Evolutionary conservation across 805 yeast species (phyloP).

Genomic region (Cyberlindnera xishuangbannaensis): DNA sequence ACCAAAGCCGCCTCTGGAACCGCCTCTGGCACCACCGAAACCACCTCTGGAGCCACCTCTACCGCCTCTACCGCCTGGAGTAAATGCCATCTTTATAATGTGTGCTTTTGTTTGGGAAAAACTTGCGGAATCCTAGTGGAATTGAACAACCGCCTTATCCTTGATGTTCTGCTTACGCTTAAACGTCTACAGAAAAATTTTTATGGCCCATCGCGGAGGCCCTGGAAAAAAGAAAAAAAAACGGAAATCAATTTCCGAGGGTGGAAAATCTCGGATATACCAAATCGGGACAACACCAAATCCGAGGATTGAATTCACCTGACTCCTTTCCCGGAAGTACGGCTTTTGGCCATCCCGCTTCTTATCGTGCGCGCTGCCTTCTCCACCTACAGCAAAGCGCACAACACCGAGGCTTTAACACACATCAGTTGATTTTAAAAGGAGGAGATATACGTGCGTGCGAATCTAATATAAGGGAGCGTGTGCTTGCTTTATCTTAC

Average conservation of each 20-base stretch:
- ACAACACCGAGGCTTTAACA: conserved; percentile 5
- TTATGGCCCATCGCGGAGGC: conserved; percentile 14
- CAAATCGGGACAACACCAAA: no score
- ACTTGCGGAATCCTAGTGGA: conserved; percentile 1
- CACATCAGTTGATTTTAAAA: conserved; percentile 1
- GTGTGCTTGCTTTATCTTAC: no score
- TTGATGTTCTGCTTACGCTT: conserved; percentile 1
- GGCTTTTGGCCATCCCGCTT: neutral
- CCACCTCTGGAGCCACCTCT: conserved; percentile 37
- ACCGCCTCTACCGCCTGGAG: conserved; percentile 64
- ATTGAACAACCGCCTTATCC: no score
- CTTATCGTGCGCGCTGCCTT: conserved; percentile 1
- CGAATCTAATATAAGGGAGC: no score
- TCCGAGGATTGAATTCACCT: conserved; percentile 1
- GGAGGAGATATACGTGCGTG: neutral
- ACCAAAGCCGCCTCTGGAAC: conserved; percentile 51
- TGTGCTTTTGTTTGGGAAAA: conserved; percentile 7
- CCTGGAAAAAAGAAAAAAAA: conserved; percentile 1
- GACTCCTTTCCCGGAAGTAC: neutral
- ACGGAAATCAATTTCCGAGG: neutral
- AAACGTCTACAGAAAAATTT: conserved; percentile 7
- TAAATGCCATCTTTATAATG: conserved; percentile 62
- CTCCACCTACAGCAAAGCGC: conserved; percentile 5
- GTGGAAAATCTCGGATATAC: no score
- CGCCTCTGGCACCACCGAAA: conserved; percentile 45